Base-by-base conservation (phyloP, 2,329 filamentous ascomycete genomes). In the Neonectria coccinea region DNA sequence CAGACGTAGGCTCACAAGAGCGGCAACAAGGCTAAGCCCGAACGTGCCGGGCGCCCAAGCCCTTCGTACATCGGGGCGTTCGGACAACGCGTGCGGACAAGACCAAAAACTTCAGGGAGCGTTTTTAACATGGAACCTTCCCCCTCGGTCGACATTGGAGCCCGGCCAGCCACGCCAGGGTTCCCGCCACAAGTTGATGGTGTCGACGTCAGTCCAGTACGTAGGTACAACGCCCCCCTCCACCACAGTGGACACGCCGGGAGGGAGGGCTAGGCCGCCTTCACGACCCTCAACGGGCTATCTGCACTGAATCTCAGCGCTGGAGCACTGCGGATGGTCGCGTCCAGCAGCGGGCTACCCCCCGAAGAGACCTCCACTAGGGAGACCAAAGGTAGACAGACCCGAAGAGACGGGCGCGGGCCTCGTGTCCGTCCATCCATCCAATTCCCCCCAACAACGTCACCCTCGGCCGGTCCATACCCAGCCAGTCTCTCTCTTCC, bases 181-280 rank as follows among this genome's bases (percentile, higher is more conserved):
- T 36, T 62, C 47, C 55, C 55, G 29, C 42, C 39, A 48, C 29
- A 51, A 39, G 56, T 48, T 31, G 54, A 25, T 42, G 54, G 47
- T 42, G 59, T 51, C 59, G 55, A 62, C 54, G 61, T 59, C 61
- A 64, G 61, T 56, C 44, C 44, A 51, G 60, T 42, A 48, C 50
- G 29, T 51, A 47, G 61, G 56, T 42, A 54, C 44, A 56, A 51
- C 61, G 27, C 53, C 61, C 56, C 56, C 56, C 50, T 59, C 55
- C 18, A 55, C 25, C n/a, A 55, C 31, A 8, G 20, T 25, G 33
- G 33, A 39, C 33, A 39, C 33, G 33, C 33, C 33, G 22, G 22
- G 22, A 22, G 12, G 33, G 33, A 14, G 12, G 33, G 33, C 33
- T 39, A 39, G 33, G 33, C 33, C 53, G 52, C 51, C 48, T 51